These are phyloP conservation scores for Chlamydomonas asymmetrica DNA, from an alignment of 139 green algal species.

Conservation along the genomic window DNA sequence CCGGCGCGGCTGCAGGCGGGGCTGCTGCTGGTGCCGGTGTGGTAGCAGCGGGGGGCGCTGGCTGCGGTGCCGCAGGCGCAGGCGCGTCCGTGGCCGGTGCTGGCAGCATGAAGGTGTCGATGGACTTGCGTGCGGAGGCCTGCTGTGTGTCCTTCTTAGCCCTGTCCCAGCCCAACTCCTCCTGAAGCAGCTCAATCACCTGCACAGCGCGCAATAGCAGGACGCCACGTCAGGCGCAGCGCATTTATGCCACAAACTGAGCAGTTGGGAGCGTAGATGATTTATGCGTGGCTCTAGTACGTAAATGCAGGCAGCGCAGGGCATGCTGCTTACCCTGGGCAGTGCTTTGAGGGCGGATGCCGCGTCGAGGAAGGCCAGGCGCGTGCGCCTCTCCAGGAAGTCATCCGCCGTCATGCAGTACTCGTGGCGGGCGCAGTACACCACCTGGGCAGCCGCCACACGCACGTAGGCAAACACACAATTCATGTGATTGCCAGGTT, in stretches of 20 bases:
- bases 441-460: too few species aligned
- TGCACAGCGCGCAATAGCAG: background rate
- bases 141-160: slow-evolving; percentile 37
- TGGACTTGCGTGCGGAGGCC: slow-evolving; percentile 29
- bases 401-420: slow-evolving; percentile 89
- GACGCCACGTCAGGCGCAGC: too few species aligned
- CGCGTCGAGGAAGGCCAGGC: slow-evolving; percentile 94
- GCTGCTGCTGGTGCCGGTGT: too few species aligned
- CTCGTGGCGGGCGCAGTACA: slow-evolving; percentile 71
- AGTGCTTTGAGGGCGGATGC: slow-evolving; percentile 73
- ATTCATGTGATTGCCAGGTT: too few species aligned
- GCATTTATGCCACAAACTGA: background rate
- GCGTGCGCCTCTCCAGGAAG: slow-evolving; percentile 89
- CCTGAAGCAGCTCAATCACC: slow-evolving; percentile 77
- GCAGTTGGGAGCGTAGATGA: background rate
- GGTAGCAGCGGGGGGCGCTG: too few species aligned
- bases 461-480: too few species aligned
- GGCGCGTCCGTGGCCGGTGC: background rate
- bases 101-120: slow-evolving; percentile 15
- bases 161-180: slow-evolving; percentile 56
- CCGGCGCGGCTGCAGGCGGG: too few species aligned
- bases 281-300: too few species aligned
- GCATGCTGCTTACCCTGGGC: slow-evolving; percentile 55
- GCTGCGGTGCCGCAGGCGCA: too few species aligned
- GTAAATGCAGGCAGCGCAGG: background rate